Evolutionary conservation across 108 stramenopile species (phyloP), one percentile per base, ranked within the genome.

Genomic region (Halocafeteria seosinensis): DNA sequence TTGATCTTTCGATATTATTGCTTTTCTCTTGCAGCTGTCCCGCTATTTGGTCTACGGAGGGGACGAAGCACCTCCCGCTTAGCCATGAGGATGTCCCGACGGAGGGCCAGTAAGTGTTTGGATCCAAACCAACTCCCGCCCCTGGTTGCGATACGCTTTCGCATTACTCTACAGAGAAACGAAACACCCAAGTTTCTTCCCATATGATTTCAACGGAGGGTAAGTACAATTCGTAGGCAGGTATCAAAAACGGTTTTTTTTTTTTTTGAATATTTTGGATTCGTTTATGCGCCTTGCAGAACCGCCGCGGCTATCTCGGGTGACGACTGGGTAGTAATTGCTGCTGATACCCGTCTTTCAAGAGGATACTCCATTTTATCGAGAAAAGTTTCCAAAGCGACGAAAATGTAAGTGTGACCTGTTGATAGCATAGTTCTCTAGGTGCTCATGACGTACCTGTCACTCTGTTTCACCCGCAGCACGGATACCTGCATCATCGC

Each of bases 351-450:
- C 0, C 83, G 95, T 37, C 74, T 94, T 57, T 77, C 78, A 50
- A 75, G 78, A 38, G 95, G 92, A 3, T 97, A 94, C 71, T 81
- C 85, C 62, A 94, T 97, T 71, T 62, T 92, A 63, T 81, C 83
- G 31, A 83, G 95, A 21, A 81, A 93, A 36, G 78, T 82, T 42
- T 75, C 78, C 73, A 93, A 76, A 53, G 36, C 60, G 11, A 23
- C 37, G 30, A 30, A 47, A 37, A 51, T 69, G 23, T 3, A 50
- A 25, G 31, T 63, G 50, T 35, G n/a, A n/a, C n/a, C n/a, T n/a
- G n/a, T n/a, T n/a, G n/a, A n/a, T n/a, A n/a, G n/a, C n/a, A n/a
- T n/a, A n/a, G n/a, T n/a, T n/a, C n/a, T n/a, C n/a, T n/a, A n/a
- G n/a, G n/a, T n/a, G n/a, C n/a, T n/a, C n/a, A n/a, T n/a, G n/a